Conservation (phyloP, 1,284 basidiomycete species). For the Pseudozyma sp. region DNA sequence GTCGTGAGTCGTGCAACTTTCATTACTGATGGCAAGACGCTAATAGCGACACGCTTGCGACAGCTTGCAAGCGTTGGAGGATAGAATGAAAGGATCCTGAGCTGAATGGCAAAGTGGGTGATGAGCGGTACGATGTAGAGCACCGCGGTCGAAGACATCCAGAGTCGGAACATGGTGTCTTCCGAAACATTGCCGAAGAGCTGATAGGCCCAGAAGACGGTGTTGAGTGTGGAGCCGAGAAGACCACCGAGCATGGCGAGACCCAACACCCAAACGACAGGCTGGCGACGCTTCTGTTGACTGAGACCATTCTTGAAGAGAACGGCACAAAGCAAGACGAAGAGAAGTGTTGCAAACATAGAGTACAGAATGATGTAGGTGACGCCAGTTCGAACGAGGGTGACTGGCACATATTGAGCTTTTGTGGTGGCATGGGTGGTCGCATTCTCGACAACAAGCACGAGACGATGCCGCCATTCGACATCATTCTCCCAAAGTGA, state of each 20-base stretch:
- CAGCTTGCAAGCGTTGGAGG: constrained; percentile 42
- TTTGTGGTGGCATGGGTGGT: constrained; percentile 15
- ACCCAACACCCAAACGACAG: constrained; percentile 49
- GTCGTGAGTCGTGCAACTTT: constrained; percentile 44
- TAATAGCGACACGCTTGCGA: constrained; percentile 39
- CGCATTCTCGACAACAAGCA: constrained; percentile 28
- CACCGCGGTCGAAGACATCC: constrained; percentile 45
- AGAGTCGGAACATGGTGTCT: constrained; percentile 44
- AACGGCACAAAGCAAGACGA: constrained; percentile 49
- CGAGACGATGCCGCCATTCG: constrained; percentile 32
- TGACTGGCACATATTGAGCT: constrained; percentile 36
- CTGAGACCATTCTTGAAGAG: constrained; percentile 53
- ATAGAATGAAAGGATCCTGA: constrained; percentile 51
- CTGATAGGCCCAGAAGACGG: constrained; percentile 53
- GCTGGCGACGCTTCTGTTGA: constrained; percentile 36
- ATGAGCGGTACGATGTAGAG: constrained; percentile 54
- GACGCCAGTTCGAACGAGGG: constrained; percentile 48
- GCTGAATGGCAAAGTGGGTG: constrained; percentile 48
- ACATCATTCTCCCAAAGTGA: constrained; percentile 8
- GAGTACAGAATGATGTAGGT: constrained; percentile 59
- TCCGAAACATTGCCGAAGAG: constrained; percentile 41
- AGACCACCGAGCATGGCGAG: constrained; percentile 50
- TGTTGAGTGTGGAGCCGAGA: constrained; percentile 52
- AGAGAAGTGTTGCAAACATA: constrained; percentile 53
- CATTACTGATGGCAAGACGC: constrained; percentile 39